These are phyloP conservation scores for Gilbertella persicaria DNA, from an alignment of 371 early-diverging fungal genomes.

Conservation along the genomic window DNA sequence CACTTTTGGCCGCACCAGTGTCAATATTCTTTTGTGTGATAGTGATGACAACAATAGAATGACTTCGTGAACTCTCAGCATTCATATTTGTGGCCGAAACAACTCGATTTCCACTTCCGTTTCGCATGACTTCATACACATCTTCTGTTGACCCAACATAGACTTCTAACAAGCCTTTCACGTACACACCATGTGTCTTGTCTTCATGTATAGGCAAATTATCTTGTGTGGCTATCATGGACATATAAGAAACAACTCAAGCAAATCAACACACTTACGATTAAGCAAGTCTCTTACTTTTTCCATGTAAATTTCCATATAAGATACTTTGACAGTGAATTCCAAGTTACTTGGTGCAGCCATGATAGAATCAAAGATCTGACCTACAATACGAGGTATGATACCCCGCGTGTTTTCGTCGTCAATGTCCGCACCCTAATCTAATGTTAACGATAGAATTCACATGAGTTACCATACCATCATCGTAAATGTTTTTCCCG, in stretches of 20 bases:
- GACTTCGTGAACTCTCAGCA: conserved; percentile 92
- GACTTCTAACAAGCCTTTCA: conserved; percentile 93
- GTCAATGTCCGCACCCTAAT: conserved; percentile 93
- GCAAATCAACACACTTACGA: conserved; percentile 52
- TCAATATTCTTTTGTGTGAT: conserved; percentile 88
- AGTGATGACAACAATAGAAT: conserved; percentile 94
- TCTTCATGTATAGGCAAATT: conserved; percentile 96
- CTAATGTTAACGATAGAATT: conserved; percentile 74
- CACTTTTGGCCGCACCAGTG: conserved; percentile 83
- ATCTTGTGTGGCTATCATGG: conserved; percentile 69
- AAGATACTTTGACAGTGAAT: conserved; percentile 94
- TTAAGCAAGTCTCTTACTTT: conserved; percentile 95
- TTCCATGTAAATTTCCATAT: conserved; percentile 99
- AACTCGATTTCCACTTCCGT: conserved; percentile 86
- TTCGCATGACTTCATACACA: conserved; percentile 92
- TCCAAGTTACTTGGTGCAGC: conserved; percentile 86
- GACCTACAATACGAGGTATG: conserved; percentile 91
- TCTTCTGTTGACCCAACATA: conserved; percentile 92
- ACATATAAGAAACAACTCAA: background rate
- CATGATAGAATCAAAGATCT: conserved; percentile 87
- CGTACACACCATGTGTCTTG: conserved; percentile 91
- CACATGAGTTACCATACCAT: conserved; percentile 52
- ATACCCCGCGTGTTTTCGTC: conserved; percentile 89
- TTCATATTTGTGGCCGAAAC: conserved; percentile 95
- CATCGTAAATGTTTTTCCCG: conserved; percentile 99